A percentile compares a stretch with the other conserved stretches of the same genome.
phyloP scores from a whole-genome alignment of 1,284 basidiomycete species.

The Anthracocystis setariae region DNA sequence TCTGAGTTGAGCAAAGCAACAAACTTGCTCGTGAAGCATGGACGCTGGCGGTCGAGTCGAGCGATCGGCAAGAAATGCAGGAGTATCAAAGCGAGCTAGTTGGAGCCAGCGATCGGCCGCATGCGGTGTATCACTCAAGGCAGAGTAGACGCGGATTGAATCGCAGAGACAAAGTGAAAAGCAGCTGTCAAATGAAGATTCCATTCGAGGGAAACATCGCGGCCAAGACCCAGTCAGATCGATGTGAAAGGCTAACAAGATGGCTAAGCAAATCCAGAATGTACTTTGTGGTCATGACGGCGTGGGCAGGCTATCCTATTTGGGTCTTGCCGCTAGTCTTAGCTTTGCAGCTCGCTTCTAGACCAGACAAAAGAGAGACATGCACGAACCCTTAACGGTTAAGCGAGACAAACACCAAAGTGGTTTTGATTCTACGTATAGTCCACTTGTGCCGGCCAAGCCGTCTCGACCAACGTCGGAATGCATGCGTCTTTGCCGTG shows the following conservation, averaged over 20 bases:
- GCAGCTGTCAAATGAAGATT: too few relatives aligned
- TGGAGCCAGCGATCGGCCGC: too few relatives aligned
- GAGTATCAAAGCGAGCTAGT: neutral
- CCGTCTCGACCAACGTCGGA: too few relatives aligned
- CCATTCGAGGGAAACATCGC: too few relatives aligned
- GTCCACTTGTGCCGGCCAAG: too few relatives aligned
- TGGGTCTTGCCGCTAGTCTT: neutral
- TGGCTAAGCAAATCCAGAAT: neutral
- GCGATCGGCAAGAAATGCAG: neutral
- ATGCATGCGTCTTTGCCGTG: too few relatives aligned
- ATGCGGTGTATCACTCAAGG: neutral
- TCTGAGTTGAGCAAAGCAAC: neutral
- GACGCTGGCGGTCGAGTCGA: neutral
- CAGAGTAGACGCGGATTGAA: neutral
- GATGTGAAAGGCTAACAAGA: too few relatives aligned
- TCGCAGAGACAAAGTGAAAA: too few relatives aligned
- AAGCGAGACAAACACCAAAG: too few relatives aligned
- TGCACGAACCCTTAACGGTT: neutral
- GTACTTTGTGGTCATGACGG: neutral
- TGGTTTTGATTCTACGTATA: too few relatives aligned
- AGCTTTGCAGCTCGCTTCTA: conserved; percentile 1
- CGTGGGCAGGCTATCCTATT: neutral
- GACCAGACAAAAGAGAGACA: neutral
- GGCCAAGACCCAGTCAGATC: too few relatives aligned
- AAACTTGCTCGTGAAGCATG: neutral